phyloP scores from a whole-genome alignment of 2,329 filamentous ascomycete genomes.

The Microcyclospora pomicola region DNA sequence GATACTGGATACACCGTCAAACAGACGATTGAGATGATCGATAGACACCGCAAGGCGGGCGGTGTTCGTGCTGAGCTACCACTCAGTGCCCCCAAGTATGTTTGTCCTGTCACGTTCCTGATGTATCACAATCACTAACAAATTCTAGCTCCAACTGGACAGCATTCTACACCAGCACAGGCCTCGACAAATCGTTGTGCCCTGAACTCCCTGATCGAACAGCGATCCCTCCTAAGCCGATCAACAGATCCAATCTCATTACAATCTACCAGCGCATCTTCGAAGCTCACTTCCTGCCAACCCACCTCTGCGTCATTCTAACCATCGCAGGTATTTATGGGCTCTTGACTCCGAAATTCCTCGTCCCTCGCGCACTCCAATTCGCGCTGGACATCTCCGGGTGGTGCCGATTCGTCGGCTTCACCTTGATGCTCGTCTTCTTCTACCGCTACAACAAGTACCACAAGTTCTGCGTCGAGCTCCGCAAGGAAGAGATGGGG shows the following conservation, averaged over 20 bases:
- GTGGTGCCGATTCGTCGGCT: slow-evolving; percentile 45
- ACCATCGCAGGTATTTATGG: slow-evolving; percentile 48
- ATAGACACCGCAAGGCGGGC: slow-evolving; percentile 9
- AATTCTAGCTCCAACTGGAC: slow-evolving; percentile 17
- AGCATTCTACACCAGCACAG: slow-evolving; percentile 18
- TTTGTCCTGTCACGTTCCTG: background rate
- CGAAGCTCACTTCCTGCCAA: slow-evolving; percentile 58
- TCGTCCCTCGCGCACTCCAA: slow-evolving; percentile 39
- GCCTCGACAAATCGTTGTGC: slow-evolving; percentile 15
- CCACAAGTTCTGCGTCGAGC: slow-evolving; percentile 46
- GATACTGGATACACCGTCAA: slow-evolving; percentile 52
- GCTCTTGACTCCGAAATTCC: slow-evolving; percentile 37
- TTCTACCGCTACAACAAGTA: slow-evolving; percentile 55
- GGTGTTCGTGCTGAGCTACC: slow-evolving; percentile 7
- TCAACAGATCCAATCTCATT: slow-evolving; percentile 37
- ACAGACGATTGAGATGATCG: slow-evolving; percentile 16
- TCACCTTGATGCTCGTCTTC: slow-evolving; percentile 49
- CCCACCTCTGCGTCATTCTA: slow-evolving; percentile 52
- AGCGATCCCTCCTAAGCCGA: slow-evolving; percentile 9
- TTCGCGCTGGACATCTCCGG: slow-evolving; percentile 50
- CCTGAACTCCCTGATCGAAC: slow-evolving; percentile 8
- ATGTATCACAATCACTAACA: slow-evolving; percentile 3
- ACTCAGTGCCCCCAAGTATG: slow-evolving; percentile 15
- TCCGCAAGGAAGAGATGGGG: slow-evolving; percentile 52
- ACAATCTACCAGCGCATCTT: slow-evolving; percentile 54